Conservation (phyloP, 306 rosid species). For the Macrotyloma uniflorum region DNA sequence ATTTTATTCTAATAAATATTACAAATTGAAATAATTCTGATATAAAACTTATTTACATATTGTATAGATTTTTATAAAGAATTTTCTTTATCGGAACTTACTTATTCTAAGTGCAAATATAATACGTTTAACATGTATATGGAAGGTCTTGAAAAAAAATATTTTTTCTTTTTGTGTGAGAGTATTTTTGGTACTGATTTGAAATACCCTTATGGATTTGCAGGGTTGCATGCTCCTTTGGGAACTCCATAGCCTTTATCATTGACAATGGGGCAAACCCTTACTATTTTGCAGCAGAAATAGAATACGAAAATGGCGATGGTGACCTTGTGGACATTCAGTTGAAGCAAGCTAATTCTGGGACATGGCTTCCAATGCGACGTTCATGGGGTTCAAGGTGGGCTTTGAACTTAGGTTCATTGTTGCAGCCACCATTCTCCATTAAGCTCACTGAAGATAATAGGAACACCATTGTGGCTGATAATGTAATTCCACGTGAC, state of each 20-base stretch:
- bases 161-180: too few species aligned
- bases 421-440: conserved; percentile 53
- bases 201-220: not conserved
- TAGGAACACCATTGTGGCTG: conserved; percentile 36
- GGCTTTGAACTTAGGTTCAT: conserved; percentile 45
- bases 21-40: too few species aligned
- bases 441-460: conserved; percentile 38
- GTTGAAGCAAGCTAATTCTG: conserved; percentile 39
- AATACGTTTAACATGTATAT: too few species aligned
- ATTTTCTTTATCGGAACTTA: too few species aligned
- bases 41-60: too few species aligned
- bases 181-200: not conserved
- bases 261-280: conserved; percentile 53
- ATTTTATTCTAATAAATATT: too few species aligned
- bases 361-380: conserved; percentile 57
- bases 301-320: conserved; percentile 62
- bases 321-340: conserved; percentile 47
- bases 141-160: too few species aligned
- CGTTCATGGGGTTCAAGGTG: conserved; percentile 76
- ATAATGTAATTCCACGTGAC: conserved; percentile 51
- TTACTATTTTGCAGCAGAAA: conserved; percentile 48
- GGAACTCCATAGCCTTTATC: conserved; percentile 40
- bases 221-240: conserved; percentile 60
- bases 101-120: too few species aligned
- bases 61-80: too few species aligned